Evolutionary conservation across 306 rosid species (phyloP), one percentile per base, ranked within the genome.

Genomic region (Herpetospermum pedunculosum): DNA sequence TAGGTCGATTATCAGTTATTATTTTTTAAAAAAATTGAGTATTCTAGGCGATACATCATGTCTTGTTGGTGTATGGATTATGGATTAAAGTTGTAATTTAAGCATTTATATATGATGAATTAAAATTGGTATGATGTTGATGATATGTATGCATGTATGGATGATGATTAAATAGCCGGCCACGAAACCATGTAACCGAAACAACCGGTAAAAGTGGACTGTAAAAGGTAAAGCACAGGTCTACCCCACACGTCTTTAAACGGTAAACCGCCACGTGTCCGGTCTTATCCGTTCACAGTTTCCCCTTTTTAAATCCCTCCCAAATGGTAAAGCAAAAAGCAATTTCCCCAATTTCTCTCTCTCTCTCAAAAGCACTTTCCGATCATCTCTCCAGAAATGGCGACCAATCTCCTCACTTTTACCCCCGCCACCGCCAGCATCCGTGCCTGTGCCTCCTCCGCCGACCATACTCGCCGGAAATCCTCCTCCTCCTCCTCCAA

Each of bases 261-360:
- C 5, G 4, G 1, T 0, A 1, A 2, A 76, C 35, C 40, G 81
- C 78, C 93, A 87, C 93, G 89, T 84, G 83, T 75, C 59, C 72
- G 43, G 4, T 18, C 88, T 87, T 90, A 87, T 89, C 94, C 89
- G 26, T 80, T 84, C 78, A 64, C 81, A 0, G 38, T 76, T 29
- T n/a, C 5, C 59, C 49, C 10, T 25, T 64, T 58, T 64, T 19
- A 37, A 64, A 19, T 40, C 44, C 29, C 30, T 19, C 6, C 47
- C 28, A n/a, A 3, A 49, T 4, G 8, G 35, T 25, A 3, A 54
- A 2, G 0, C 6, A 1, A 35, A 9, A 25, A 3, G 16, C 26
- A 8, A 3, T 59, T 28, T 18, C 43, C 63, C 16, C 46, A 0
- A 5, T 1, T 15, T 0, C 4, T 28, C 67, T n/a, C 3, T 58